phyloP scores from a whole-genome alignment of 108 stramenopile genomes.

The Skeletonema potamos region DNA sequence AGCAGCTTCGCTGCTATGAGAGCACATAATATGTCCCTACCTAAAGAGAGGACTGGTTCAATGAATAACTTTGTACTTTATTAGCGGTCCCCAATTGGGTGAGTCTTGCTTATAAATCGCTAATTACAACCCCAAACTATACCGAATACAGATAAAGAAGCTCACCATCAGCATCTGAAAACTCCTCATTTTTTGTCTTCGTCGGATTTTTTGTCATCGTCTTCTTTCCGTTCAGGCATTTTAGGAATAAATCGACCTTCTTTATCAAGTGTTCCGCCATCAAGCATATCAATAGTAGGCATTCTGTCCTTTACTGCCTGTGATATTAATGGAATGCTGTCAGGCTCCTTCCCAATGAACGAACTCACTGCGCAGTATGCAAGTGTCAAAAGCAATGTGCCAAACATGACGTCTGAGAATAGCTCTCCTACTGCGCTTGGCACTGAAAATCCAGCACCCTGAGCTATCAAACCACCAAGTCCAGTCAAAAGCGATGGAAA shows the following conservation, averaged over 20 bases:
- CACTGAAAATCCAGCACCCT: conserved; percentile 34
- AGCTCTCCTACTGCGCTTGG: conserved; percentile 46
- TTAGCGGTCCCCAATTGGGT: background rate
- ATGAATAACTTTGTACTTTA: background rate
- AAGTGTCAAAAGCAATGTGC: conserved; percentile 59
- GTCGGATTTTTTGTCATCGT: conserved; percentile 31
- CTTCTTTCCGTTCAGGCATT: conserved; percentile 19
- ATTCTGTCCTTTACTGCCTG: conserved; percentile 70
- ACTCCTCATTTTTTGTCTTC: conserved; percentile 17
- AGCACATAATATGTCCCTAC: no score
- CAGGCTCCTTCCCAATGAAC: conserved; percentile 66
- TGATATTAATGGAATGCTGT: conserved; percentile 76
- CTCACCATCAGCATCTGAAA: no score
- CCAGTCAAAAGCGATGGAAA: conserved; percentile 74
- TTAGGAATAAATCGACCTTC: conserved; percentile 41
- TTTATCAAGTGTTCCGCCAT: conserved; percentile 36
- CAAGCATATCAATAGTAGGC: conserved; percentile 84
- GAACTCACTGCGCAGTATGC: conserved; percentile 68
- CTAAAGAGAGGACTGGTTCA: no score
- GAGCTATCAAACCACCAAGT: conserved; percentile 38
- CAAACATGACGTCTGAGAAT: conserved; percentile 71
- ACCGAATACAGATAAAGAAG: no score
- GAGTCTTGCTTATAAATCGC: background rate
- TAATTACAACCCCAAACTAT: background rate
- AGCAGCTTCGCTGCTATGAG: no score